Evolutionary conservation across 2,329 filamentous ascomycete genomes (phyloP).

Genomic region (Penicillium sp.): DNA sequence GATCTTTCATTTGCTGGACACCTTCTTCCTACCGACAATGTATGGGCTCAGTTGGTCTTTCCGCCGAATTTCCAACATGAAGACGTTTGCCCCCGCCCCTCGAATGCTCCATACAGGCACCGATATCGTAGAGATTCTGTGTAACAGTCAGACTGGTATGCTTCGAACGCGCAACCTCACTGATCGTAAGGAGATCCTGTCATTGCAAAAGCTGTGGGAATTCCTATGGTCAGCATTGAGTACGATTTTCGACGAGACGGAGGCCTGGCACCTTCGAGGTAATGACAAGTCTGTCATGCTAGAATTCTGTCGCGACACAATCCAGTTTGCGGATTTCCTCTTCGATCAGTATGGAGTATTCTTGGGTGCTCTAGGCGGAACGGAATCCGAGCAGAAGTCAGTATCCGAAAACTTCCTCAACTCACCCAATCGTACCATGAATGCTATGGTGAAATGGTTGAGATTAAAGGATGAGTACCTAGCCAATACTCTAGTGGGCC

Average conservation of each 20-base stretch:
- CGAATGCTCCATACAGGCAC: conserved; percentile 61
- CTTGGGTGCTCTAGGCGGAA: conserved; percentile 63
- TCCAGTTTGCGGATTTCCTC: conserved; percentile 85
- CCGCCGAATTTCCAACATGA: conserved; percentile 55
- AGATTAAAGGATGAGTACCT: conserved; percentile 85
- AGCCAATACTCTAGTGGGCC: conserved; percentile 74
- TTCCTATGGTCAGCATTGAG: conserved; percentile 78
- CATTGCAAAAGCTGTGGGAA: conserved; percentile 77
- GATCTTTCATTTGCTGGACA: conserved; percentile 59
- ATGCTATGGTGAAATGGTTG: conserved; percentile 79
- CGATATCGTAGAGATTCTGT: conserved; percentile 64
- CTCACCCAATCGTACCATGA: conserved; percentile 64
- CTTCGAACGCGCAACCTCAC: conserved; percentile 58
- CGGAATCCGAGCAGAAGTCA: conserved; percentile 40
- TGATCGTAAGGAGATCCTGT: conserved; percentile 61
- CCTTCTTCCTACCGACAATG: conserved; percentile 57
- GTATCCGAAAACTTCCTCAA: conserved; percentile 60
- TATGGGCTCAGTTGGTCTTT: conserved; percentile 58
- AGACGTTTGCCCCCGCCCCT: conserved; percentile 59
- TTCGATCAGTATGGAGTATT: conserved; percentile 85
- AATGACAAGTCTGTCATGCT: conserved; percentile 79
- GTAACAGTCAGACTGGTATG: conserved; percentile 62
- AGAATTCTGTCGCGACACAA: conserved; percentile 89
- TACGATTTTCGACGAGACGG: conserved; percentile 78
- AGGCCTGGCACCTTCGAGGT: conserved; percentile 70